Percentiles rank a stretch among this genome's conserved stretches.
Evolutionary conservation across 2,329 filamentous ascomycete genomes (phyloP).

Genomic region (Xylaria sp.): DNA sequence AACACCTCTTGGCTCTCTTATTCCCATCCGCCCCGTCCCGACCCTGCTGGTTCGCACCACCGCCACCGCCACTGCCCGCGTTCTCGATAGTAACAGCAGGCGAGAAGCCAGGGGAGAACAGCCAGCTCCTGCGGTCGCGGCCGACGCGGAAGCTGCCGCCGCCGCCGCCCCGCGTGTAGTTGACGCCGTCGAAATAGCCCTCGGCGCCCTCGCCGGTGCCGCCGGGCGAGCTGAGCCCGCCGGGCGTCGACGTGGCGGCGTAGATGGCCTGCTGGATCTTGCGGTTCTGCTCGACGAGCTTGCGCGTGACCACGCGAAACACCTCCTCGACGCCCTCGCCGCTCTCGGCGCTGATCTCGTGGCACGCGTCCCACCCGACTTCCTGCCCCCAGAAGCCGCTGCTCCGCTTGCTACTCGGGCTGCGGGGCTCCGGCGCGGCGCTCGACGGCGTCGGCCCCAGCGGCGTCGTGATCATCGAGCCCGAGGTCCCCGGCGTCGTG

Average conservation of each 20-base stretch:
- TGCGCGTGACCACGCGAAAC: conserved; percentile 76
- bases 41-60: conserved; percentile 40
- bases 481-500: conserved; percentile 32
- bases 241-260: conserved; percentile 64
- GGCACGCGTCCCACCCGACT: conserved; percentile 95
- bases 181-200: conserved; percentile 61
- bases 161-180: conserved; percentile 57
- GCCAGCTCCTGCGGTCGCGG: conserved; percentile 68
- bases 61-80: conserved; percentile 46
- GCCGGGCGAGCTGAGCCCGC: conserved; percentile 50
- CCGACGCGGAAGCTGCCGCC: conserved; percentile 66
- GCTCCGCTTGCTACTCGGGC: conserved; percentile 72
- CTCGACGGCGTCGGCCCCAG: conserved; percentile 53
- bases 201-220: conserved; percentile 59
- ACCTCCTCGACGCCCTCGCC: conserved; percentile 97
- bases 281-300: conserved; percentile 72
- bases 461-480: conserved; percentile 42
- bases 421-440: conserved; percentile 61
- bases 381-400: conserved; percentile 92
- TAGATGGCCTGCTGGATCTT: conserved; percentile 70
- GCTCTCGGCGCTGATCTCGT: conserved; percentile 94
- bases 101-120: conserved; percentile 66
- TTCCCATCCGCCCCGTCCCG: conserved; percentile 35
- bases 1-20: conserved; percentile 46
- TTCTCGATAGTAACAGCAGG: conserved; percentile 64